Evolutionary conservation across 2,329 filamentous ascomycete genomes (phyloP), one percentile per base, ranked within the genome.

Genomic region (Neonectria sp.): DNA sequence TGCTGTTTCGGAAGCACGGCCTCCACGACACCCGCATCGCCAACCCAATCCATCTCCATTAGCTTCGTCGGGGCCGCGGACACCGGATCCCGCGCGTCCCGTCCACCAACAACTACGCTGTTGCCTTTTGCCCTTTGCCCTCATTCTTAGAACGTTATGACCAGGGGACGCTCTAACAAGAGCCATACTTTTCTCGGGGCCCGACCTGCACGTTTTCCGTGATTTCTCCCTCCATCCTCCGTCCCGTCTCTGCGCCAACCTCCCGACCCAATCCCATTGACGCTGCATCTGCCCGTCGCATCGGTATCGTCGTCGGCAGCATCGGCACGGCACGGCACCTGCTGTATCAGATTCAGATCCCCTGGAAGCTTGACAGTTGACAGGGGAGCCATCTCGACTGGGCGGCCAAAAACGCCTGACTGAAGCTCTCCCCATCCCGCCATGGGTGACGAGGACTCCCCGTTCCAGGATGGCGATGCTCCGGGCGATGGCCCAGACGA

Each of bases 1-100:
- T 67, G 73, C 46, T 67, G 37, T 21, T 51, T 68, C 68, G 73
- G 71, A 11, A 2, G 25, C 29, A 9, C 70, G 70, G 68, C 56
- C 31, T 37, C 68, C 68, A 68, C 71, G 71, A 68, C 53, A 46
- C 45, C 57, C 52, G 63, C 57, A 25, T 37, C 31, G 31, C 29
- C 29, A 33, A 33, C 24, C 25, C 13, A 29, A 29, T 40, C 7
- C 5, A 40, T 46, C 46, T 6, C 48, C 25, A 24, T 21, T 35
- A 35, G 12, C 25, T 13, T 37, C 37, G 27, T 12, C 33, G 55
- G 27, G 52, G 13, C 31, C 51, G 6, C 51, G 9, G 31, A 35
- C 17, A 5, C n/a, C 70, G 73, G 73, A 69, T 37, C 69, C 70
- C 72, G 73, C 73, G 72, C 69, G 72, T 69, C 52, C 73, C 70